Conservation (phyloP, 345 rosid species). For the Eucalyptus lansdowneana region DNA sequence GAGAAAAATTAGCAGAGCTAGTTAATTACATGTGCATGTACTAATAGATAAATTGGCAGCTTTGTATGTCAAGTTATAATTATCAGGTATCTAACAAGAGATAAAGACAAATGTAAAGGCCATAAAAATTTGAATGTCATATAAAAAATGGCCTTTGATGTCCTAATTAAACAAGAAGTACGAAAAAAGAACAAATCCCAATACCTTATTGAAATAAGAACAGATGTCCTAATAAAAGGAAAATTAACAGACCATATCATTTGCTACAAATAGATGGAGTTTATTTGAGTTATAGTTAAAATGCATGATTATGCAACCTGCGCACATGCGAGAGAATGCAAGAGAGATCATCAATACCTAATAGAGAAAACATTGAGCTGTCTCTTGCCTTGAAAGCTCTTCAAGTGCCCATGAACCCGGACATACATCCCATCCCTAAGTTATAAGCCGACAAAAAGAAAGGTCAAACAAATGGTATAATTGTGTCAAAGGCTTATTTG, state of each 20-base stretch:
- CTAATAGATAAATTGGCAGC: not conserved
- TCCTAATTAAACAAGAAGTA: not conserved
- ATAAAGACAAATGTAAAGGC: not conserved
- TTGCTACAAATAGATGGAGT: not conserved
- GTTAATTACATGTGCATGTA: not conserved
- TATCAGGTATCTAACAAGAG: not conserved
- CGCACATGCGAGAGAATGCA: not conserved
- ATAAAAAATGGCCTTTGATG: not conserved
- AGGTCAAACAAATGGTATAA: not conserved
- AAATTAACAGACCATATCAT: not conserved
- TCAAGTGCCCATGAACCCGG: conserved; percentile 74
- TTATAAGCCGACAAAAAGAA: not conserved
- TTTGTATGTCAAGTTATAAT: not conserved
- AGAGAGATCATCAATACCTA: conserved; percentile 23
- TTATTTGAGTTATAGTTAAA: not conserved
- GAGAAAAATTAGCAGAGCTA: not conserved
- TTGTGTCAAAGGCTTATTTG: not conserved
- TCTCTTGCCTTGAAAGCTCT: conserved; percentile 64
- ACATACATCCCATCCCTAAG: conserved; percentile 82
- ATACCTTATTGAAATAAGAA: not conserved
- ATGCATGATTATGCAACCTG: not conserved
- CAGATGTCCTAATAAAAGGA: not conserved
- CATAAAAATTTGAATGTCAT: not conserved
- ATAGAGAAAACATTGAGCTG: conserved; percentile 62
- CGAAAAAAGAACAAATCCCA: not conserved